Base-by-base conservation (phyloP, 257 asterid genomes). In the Avicennia marina region DNA sequence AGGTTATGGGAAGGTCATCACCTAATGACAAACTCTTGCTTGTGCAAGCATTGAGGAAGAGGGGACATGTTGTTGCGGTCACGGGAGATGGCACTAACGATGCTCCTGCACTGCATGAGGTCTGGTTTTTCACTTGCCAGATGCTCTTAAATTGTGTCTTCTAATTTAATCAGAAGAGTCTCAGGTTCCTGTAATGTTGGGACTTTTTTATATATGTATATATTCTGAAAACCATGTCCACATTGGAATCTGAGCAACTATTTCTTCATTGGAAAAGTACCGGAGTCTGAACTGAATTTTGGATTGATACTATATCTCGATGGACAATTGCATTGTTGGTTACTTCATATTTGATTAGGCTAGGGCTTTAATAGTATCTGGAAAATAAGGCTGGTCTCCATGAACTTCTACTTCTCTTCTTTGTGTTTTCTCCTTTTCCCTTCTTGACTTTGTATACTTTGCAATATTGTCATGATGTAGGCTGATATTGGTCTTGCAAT, bases 51-150 rank as follows among this genome's bases (percentile, higher is more conserved):
- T 62, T 91, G 76, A 85, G 96, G 80, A 85, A 67, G 78, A 79
- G 46, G 54, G 95, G 94, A 26, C 96, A 91, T 49, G 98, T 91
- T 53, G 96, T 91, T 47, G 98, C 96, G 67, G 98, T 88, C 26
- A 91, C 98, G 24, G 98, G 98, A 70, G 98, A 91, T 80, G 98
- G 98, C 24, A 88, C 98, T 50, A 91, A 91, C 69, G 98, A 91
- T 81, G 98, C 98, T 71, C 98, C 98, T 29, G 98, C 98, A 64
- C 64, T 91, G 26, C 96, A 91, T 18, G 98, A 91, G 96, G 98
- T 91, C 41, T 70, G 72, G 12, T 66, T 65, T 69, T 42, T 32
- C 27, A 44, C 34, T 48, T 45, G 15, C 18, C 38, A 17, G 24
- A 19, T 50, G 11, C 34, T 17, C 4, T 51, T 9, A 33, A 21